Evolutionary conservation across 1,284 basidiomycete genomes (phyloP), one percentile per base, ranked within the genome.

Genomic region (Agaricales sp.): DNA sequence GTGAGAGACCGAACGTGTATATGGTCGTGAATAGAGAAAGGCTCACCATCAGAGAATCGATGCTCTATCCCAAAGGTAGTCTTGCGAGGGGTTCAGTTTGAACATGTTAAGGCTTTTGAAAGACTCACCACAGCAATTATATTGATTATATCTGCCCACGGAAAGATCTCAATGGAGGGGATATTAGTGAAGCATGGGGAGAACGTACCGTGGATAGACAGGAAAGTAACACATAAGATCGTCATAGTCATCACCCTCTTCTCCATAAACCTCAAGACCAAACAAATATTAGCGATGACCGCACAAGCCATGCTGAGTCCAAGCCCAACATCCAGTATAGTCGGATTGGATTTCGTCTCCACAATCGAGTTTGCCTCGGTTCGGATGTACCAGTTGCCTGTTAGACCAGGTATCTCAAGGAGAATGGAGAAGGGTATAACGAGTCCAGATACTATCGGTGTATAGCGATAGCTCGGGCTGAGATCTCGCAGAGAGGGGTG

Each of bases 401-500:
- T 89, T 19, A 89, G 61, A 13, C 83, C 83, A 0, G 87, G 87
- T 43, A 91, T 86, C 58, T 87, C 87, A 22, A 92, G 71, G 16
- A 92, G 69, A 51, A 92, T 87, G 13, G 79, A 75, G 57, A 91
- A 87, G 0, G 87, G 87, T 16, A 88, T 79, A 25, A 82, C 58
- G 14, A 87, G 67, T 4, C 87, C 87, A 6, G 80, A 78, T 18
- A 88, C 53, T 48, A 89, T 82, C 0, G 85, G 87, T 2, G 77
- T 66, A 51, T 63, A 64, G 13, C 82, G 78, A 56, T 81, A 80
- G 45, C 67, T 63, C 16, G 72, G 69, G n/a, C n/a, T n/a, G n/a
- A n/a, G n/a, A n/a, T 87, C 68, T 96, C 93, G 4, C 94, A 93
- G 47, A 97, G 73, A 65, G 84, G 88, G 53, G 92, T 95, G 20